Evolutionary conservation across 2,329 filamentous ascomycete genomes (phyloP).

Genomic region (Penicillium brasilianum): DNA sequence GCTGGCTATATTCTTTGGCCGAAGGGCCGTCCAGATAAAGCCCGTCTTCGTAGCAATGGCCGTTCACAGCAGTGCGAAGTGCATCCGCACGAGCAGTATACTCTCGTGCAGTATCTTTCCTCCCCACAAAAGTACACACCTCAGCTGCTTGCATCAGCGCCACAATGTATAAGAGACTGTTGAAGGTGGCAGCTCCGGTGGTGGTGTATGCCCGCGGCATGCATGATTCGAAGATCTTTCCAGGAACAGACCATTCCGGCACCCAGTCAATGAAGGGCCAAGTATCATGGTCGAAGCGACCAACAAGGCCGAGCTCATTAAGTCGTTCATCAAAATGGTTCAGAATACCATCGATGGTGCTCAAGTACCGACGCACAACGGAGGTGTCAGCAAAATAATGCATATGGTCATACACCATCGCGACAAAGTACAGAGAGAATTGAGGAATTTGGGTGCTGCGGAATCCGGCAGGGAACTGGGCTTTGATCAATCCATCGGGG

Average conservation of each 20-base stretch:
- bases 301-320: slow-evolving; percentile 17
- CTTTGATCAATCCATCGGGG: slow-evolving; percentile 31
- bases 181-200: slow-evolving; percentile 14
- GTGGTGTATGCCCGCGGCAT: slow-evolving; percentile 17
- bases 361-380: slow-evolving; percentile 13
- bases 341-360: slow-evolving; percentile 21
- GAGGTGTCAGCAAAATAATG: slow-evolving; percentile 28
- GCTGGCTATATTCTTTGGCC: slow-evolving; percentile 30
- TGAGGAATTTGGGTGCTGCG: slow-evolving; percentile 33
- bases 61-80: slow-evolving; percentile 26
- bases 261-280: slow-evolving; percentile 38
- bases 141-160: slow-evolving; percentile 21
- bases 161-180: slow-evolving; percentile 18
- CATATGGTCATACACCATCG: slow-evolving; percentile 36
- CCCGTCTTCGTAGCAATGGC: slow-evolving; percentile 26
- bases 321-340: slow-evolving; percentile 18
- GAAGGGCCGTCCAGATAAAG: slow-evolving; percentile 32
- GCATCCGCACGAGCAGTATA: slow-evolving; percentile 24
- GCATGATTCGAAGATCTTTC: slow-evolving; percentile 20
- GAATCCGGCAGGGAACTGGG: slow-evolving; percentile 28
- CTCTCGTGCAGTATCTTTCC: slow-evolving; percentile 22
- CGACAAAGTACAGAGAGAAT: slow-evolving; percentile 35
- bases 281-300: slow-evolving; percentile 26
- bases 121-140: slow-evolving; percentile 13
- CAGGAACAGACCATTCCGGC: slow-evolving; percentile 27